phyloP scores from a whole-genome alignment of 2,329 filamentous ascomycete species.

The Aspergillus fructus region DNA sequence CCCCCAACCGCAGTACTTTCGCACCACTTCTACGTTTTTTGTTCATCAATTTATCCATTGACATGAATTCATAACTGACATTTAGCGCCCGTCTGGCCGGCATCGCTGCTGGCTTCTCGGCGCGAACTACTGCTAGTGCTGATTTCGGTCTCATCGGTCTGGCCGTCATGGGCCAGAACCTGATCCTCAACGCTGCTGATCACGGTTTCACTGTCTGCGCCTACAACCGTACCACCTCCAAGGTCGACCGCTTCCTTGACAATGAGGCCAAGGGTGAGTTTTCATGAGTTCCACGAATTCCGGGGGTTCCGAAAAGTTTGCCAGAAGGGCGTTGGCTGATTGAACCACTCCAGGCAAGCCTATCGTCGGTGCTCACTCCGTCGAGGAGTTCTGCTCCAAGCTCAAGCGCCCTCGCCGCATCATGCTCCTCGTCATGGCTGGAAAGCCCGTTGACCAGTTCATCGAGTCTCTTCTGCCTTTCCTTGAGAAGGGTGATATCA shows the following conservation, averaged over 20 bases:
- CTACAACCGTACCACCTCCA: slow-evolving; percentile 97
- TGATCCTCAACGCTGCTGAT: slow-evolving; percentile 87
- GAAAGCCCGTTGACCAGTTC: slow-evolving; percentile 97
- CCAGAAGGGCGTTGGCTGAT: slow-evolving; percentile 30
- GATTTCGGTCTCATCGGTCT: slow-evolving; percentile 91
- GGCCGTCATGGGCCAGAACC: slow-evolving; percentile 86
- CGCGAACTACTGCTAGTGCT: slow-evolving; percentile 61
- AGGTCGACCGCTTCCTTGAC: slow-evolving; percentile 91
- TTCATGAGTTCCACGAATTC: slow-evolving; percentile 37
- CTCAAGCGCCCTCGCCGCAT: slow-evolving; percentile 95
- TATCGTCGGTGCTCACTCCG: slow-evolving; percentile 87
- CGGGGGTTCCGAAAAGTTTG: background rate
- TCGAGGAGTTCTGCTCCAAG: slow-evolving; percentile 93
- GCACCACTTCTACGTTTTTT: background rate
- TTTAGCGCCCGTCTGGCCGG: slow-evolving; percentile 72
- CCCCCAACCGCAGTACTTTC: background rate
- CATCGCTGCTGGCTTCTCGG: slow-evolving; percentile 67
- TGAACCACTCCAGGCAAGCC: slow-evolving; percentile 66
- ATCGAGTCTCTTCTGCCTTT: slow-evolving; percentile 90
- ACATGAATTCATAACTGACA: slow-evolving; percentile 37
- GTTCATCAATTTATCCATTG: slow-evolving; percentile 11
- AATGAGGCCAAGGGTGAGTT: slow-evolving; percentile 79
- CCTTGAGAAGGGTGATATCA: slow-evolving; percentile 86
- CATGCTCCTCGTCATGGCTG: slow-evolving; percentile 99
- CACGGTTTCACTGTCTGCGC: slow-evolving; percentile 95